A percentile compares a stretch with the other conserved stretches of the same genome.
phyloP scores from a whole-genome alignment of 1,284 basidiomycete species.

The Mycosarcoma maydis region DNA sequence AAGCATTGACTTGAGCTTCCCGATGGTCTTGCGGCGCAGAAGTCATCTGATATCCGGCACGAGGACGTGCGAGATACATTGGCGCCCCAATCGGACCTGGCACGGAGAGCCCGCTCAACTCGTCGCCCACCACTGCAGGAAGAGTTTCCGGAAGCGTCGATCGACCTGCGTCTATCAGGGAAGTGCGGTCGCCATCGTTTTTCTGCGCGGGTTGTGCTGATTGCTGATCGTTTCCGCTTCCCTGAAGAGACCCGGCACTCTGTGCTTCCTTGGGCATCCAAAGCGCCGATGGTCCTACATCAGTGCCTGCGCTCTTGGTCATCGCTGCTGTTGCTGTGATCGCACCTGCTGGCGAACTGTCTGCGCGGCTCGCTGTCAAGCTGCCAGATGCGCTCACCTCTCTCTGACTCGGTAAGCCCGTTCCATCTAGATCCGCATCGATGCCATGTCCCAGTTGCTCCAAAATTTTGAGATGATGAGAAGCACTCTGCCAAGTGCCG shows the following conservation, averaged over 20 bases:
- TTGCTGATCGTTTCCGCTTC: background rate
- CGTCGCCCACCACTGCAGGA: background rate
- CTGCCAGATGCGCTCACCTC: constrained; percentile 11
- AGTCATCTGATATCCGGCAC: constrained; percentile 13
- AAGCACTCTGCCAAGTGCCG: constrained; percentile 39
- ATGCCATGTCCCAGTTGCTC: constrained; percentile 47
- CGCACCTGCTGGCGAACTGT: constrained; percentile 28
- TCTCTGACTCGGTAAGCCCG: constrained; percentile 33
- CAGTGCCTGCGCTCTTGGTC: constrained; percentile 1
- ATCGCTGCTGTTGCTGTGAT: constrained; percentile 1
- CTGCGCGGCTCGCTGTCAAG: constrained; percentile 11
- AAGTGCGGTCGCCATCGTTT: background rate
- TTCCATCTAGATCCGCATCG: constrained; percentile 47
- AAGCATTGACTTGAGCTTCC: constrained; percentile 31
- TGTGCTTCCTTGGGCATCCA: constrained; percentile 8
- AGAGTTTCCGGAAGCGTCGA: constrained; percentile 3
- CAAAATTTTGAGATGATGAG: constrained; percentile 48
- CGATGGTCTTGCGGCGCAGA: constrained; percentile 26
- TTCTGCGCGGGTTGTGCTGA: background rate
- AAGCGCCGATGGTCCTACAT: constrained; percentile 7
- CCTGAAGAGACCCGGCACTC: background rate
- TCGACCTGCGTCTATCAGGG: background rate
- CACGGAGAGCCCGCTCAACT: constrained; percentile 10
- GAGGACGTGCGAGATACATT: constrained; percentile 28
- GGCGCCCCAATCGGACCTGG: constrained; percentile 44